Base-by-base conservation (phyloP, 257 asterid species). In the Fraxinus pennsylvanica region DNA sequence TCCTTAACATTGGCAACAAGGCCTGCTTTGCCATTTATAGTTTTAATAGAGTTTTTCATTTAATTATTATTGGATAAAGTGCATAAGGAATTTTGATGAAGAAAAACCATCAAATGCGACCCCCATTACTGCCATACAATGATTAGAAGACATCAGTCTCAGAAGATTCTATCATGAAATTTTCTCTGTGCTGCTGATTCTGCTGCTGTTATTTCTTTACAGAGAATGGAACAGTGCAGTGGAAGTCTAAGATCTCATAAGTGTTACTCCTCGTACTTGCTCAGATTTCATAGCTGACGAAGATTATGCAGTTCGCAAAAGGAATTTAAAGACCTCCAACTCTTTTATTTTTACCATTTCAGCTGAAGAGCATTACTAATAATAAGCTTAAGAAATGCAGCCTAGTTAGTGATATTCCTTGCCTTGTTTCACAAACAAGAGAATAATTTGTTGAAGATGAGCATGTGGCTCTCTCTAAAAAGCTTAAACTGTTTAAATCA, bases 111-210 rank as follows among this genome's bases (percentile, higher is more conserved):
- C 50, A 65, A 74, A 21, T 1, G 15, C 38, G 76, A 14, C 22
- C 33, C 30, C 75, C 69, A 57, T 7, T 30, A 32, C 15, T 52
- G 57, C 57, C 57, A 17, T 27, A 50, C 21, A 32, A 59, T 33
- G 32, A 72, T 15, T 38, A 22, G 65, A 63, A 45, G 61, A 72
- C 13, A 75, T 52, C 52, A 73, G 7, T 38, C 76, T 50, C 30
- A 79, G 80, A 36, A 54, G 9, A n/a, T 17, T 54, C 29, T 17
- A 75, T 21, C 41, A 25, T 54, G 36, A 63, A 32, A 66, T 52
- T 29, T 35, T 27, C 1, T n/a, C 29, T 38, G 74, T 61, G 17
- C 33, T 3, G 12, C n/a, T 59, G 71, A 68, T 30, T 10, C 52
- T 41, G 15, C 65, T 54, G 65, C 27, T 19, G 27, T 54, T 54